A percentile compares a stretch with the other conserved stretches of the same genome.
These are phyloP conservation scores for Russula foetens DNA, from an alignment of 768 basidiomycete species.

Conservation along the genomic window DNA sequence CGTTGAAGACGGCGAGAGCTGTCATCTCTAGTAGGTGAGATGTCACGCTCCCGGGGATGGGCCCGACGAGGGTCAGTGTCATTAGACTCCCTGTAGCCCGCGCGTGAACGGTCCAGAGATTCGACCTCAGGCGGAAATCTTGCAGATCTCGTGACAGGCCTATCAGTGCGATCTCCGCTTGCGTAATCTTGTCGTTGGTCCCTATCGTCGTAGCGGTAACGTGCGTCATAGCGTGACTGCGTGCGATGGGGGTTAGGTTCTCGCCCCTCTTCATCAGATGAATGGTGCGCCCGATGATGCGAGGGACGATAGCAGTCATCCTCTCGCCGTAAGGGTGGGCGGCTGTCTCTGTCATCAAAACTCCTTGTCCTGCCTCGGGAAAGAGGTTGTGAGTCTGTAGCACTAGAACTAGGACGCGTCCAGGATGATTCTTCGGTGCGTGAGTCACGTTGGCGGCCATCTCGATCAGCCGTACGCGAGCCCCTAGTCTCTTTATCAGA, in stretches of 20 bases:
- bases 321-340: background rate
- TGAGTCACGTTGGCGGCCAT: constrained; percentile 4
- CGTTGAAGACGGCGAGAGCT: constrained; percentile 12
- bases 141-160: background rate
- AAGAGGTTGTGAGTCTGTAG: constrained; percentile 9
- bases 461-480: constrained; percentile 6
- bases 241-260: background rate
- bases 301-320: constrained; percentile 14
- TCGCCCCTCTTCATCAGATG: constrained; percentile 16
- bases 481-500: constrained; percentile 12
- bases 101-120: constrained; percentile 5
- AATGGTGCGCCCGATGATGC: background rate
- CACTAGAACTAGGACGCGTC: constrained; percentile 7
- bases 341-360: constrained; percentile 8
- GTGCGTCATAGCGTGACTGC: constrained; percentile 1
- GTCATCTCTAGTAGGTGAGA: constrained; percentile 15
- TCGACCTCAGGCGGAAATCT: constrained; percentile 8
- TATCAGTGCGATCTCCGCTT: background rate
- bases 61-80: constrained; percentile 1
- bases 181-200: constrained; percentile 3
- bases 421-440: constrained; percentile 16
- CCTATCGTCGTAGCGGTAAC: constrained; percentile 9
- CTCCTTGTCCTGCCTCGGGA: constrained; percentile 8
- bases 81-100: constrained; percentile 9
- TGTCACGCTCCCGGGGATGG: constrained; percentile 11